A percentile compares a stretch with the other conserved stretches of the same genome.
phyloP scores from a whole-genome alignment of 192 early-diverging fungal genomes.

The Coemansia furcata region DNA sequence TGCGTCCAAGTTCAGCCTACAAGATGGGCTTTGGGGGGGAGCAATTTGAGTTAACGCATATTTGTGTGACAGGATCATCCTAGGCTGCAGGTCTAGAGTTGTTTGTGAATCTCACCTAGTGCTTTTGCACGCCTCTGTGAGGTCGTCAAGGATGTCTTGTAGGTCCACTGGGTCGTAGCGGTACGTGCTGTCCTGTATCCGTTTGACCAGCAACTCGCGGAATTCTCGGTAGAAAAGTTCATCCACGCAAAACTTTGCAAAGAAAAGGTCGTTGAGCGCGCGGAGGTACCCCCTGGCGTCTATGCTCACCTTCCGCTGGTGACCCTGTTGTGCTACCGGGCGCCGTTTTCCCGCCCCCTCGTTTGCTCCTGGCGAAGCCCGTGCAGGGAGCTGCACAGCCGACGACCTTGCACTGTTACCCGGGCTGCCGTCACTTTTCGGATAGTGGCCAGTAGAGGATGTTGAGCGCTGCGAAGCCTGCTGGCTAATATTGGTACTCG shows the following conservation, averaged over 20 bases:
- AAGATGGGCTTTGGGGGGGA: not conserved
- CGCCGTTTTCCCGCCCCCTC: constrained; percentile 7
- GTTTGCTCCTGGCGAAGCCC: constrained; percentile 12
- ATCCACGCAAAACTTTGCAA: constrained; percentile 52
- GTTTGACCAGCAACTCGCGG: constrained; percentile 48
- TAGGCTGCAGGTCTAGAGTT: not conserved
- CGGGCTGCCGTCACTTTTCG: not conserved
- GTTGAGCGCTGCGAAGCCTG: constrained; percentile 12
- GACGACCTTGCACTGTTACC: constrained; percentile 3
- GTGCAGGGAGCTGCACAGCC: constrained; percentile 5
- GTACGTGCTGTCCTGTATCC: constrained; percentile 50
- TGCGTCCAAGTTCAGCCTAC: constrained; percentile 49
- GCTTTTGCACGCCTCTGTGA: constrained; percentile 47
- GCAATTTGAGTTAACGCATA: not conserved
- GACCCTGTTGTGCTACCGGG: constrained; percentile 6
- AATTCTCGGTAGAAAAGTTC: constrained; percentile 52
- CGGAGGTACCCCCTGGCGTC: constrained; percentile 45
- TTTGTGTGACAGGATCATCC: not conserved
- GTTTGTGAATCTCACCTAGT: constrained; percentile 36
- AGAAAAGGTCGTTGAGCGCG: constrained; percentile 52
- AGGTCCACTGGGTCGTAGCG: constrained; percentile 41
- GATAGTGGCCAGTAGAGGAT: constrained; percentile 22
- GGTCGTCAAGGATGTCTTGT: constrained; percentile 42
- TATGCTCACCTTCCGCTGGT: constrained; percentile 36
- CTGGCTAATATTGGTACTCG: constrained; percentile 39